Conservation (phyloP, 495 filamentous ascomycete species). For the Parathielavia appendiculata region DNA sequence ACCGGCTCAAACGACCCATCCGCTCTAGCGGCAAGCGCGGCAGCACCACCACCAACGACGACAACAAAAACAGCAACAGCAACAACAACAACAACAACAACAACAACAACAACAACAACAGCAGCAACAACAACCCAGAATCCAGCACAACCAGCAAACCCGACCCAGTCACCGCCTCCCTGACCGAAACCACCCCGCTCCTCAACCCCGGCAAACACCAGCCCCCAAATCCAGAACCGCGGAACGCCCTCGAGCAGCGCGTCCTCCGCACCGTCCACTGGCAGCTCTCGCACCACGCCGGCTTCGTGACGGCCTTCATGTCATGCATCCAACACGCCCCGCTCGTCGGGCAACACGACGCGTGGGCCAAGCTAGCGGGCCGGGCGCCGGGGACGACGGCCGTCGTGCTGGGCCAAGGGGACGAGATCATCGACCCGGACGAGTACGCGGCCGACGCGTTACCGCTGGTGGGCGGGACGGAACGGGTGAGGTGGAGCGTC, state of each 20-base stretch:
- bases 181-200: constrained; percentile 27
- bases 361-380: constrained; percentile 43
- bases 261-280: constrained; percentile 41
- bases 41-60: not conserved
- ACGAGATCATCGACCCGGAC: constrained; percentile 44
- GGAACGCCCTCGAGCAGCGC: constrained; percentile 27
- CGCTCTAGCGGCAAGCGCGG: constrained; percentile 28
- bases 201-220: constrained; percentile 21
- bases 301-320: constrained; percentile 51
- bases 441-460: constrained; percentile 37
- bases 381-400: constrained; percentile 41
- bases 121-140: not conserved
- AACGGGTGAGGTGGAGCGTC: constrained; percentile 38
- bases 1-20: constrained; percentile 39
- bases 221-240: constrained; percentile 13
- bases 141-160: constrained; percentile 1
- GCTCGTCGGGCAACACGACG: constrained; percentile 44
- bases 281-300: constrained; percentile 50
- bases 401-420: constrained; percentile 45
- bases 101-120: not conserved
- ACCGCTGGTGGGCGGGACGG: constrained; percentile 35
- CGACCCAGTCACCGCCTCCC: constrained; percentile 27
- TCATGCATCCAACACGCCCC: constrained; percentile 46
- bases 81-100: not conserved
- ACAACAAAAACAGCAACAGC: not conserved